Evolutionary conservation across 83 land plant genomes (phyloP), one percentile per base, ranked within the genome.

Genomic region (Diphasiastrum complanatum): DNA sequence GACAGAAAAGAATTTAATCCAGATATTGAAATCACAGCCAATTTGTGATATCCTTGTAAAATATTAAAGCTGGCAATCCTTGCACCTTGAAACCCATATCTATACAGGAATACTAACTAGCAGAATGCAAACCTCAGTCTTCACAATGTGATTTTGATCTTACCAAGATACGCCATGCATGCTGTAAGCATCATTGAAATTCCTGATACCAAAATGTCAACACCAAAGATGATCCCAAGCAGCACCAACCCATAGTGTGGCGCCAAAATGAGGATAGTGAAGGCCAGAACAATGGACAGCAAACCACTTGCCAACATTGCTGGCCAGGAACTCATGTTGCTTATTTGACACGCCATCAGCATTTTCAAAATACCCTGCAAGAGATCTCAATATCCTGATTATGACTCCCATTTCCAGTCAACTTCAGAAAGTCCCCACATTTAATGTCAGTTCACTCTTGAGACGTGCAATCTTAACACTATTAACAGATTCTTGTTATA

Each of bases 301-400:
- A 70, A 28, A 5, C 73, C 73, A 46, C 73, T 70, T 3, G 38
- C 59, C 29, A 70, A 27, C 1, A 70, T 69, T 3, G 73, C 73
- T 4, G 73, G 73, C 73, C 73, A 70, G 20, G 73, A 47, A 5
- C 70, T 46, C 60, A 70, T 40, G 1, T 29, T 40, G 0, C 73
- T 56, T 30, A 70, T 58, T 64, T 70, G 73, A n/a, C 69, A 54
- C 11, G 73, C 60, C 73, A 70, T 70, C 49, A 70, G 33, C 33
- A 56, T 53, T 37, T 70, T 70, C 68, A 69, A 69, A 16, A 69
- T 14, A 1, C 73, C 73, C 71, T 68, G 45, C 6, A 51, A 38
- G 45, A n/a, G n/a, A n/a, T n/a, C n/a, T n/a, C n/a, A n/a, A n/a
- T n/a, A n/a, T n/a, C n/a, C n/a, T n/a, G n/a, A n/a, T n/a, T n/a